A percentile compares a stretch with the other conserved stretches of the same genome.
These are phyloP conservation scores for Globisporangium okanoganense DNA, from an alignment of 352 stramenopile species.

Conservation along the genomic window DNA sequence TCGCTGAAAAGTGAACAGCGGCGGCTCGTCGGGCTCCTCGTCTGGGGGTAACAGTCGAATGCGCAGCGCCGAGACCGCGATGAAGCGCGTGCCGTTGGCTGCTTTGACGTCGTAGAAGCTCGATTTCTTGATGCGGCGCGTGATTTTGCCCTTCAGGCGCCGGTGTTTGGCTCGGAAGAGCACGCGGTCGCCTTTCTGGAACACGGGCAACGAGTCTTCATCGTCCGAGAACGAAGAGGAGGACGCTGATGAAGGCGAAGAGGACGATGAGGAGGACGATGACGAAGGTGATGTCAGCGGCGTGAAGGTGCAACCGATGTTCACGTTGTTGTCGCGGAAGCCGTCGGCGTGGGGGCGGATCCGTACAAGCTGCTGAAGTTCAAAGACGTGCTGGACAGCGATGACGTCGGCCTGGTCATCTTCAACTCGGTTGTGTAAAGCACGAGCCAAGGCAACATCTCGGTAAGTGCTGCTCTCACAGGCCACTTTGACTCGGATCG, in stretches of 20 bases:
- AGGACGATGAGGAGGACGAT: conserved; percentile 15
- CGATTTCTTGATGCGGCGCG: conserved; percentile 32
- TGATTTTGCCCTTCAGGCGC: conserved; percentile 33
- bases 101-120: conserved; percentile 57
- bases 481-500: conserved; percentile 28
- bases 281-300: conserved; percentile 31
- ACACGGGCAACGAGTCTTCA: conserved; percentile 18
- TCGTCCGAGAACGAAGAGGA: conserved; percentile 20
- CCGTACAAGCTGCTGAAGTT: conserved; percentile 37
- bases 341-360: conserved; percentile 47
- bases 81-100: conserved; percentile 41
- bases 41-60: conserved; percentile 30
- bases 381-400: conserved; percentile 31
- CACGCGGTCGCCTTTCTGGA: conserved; percentile 45
- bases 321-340: conserved; percentile 38
- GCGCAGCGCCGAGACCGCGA: conserved; percentile 36
- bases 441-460: not conserved
- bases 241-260: conserved; percentile 7
- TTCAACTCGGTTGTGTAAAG: not conserved
- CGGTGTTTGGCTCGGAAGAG: conserved; percentile 35
- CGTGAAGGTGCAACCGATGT: conserved; percentile 40
- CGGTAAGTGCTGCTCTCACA: not conserved
- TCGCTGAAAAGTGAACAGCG: conserved; percentile 23
- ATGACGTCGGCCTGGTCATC: not conserved
- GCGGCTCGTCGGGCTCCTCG: conserved; percentile 9